Evolutionary conservation across 2,329 filamentous ascomycete species (phyloP).

Genomic region (Thyridium curvatum): DNA sequence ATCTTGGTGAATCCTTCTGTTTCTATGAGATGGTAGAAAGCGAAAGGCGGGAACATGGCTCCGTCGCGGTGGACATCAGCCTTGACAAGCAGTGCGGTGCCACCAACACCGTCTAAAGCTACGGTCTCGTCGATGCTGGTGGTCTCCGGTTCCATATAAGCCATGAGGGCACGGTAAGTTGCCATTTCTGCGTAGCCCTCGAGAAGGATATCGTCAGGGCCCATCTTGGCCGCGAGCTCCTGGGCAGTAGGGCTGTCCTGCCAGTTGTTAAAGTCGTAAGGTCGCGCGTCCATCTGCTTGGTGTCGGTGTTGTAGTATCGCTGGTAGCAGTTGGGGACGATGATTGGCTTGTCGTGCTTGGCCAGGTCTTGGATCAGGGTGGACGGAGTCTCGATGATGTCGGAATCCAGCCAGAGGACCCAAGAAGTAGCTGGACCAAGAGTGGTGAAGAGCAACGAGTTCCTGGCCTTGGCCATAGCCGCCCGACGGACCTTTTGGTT

Average conservation of each 20-base stretch:
- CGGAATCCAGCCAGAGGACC: constrained; percentile 93
- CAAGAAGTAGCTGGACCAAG: constrained; percentile 86
- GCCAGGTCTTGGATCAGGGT: constrained; percentile 89
- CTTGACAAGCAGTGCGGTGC: constrained; percentile 87
- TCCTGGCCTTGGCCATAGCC: constrained; percentile 89
- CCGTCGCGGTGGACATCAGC: constrained; percentile 95
- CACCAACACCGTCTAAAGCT: constrained; percentile 85
- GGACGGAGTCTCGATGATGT: constrained; percentile 82
- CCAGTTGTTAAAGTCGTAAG: constrained; percentile 98
- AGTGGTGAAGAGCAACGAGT: constrained; percentile 92
- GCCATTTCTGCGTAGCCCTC: constrained; percentile 92
- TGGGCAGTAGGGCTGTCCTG: constrained; percentile 78
- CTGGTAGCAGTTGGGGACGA: constrained; percentile 95
- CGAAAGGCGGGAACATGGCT: constrained; percentile 95
- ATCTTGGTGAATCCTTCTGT: constrained; percentile 98
- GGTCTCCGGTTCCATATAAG: constrained; percentile 60
- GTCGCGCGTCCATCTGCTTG: constrained; percentile 65
- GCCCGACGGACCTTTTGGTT: constrained; percentile 83
- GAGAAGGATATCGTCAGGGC: constrained; percentile 82
- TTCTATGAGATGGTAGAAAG: constrained; percentile 96
- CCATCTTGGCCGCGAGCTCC: constrained; percentile 72
- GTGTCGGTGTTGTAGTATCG: constrained; percentile 65
- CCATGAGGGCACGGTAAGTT: constrained; percentile 89
- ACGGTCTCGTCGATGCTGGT: constrained; percentile 58
- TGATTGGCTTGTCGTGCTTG: constrained; percentile 77